Evolutionary conservation across 768 basidiomycete species (phyloP), one percentile per base, ranked within the genome.

Genomic region (Lactifluus volemus): DNA sequence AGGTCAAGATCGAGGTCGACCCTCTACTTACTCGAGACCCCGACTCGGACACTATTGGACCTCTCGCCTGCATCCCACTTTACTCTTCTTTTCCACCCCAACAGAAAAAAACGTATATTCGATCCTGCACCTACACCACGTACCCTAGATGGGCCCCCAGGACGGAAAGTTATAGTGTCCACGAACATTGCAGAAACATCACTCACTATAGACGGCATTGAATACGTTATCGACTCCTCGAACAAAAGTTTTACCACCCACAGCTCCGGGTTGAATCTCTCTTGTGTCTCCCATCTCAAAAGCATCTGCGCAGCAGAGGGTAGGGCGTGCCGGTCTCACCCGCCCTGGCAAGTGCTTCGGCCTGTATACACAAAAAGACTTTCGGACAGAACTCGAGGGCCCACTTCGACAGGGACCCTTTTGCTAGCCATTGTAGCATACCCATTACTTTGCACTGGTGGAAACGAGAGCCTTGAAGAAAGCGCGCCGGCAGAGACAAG

Each of bases 181-280:
- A 99, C 96, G 34, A 99, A 98, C 70, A 92, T 98, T 61, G 97
- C 97, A 4, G 96, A 99, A 74, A 98, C 96, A 2, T 96, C 93
- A 2, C 75, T 98, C 48, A 99, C 96, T 3, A 98, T 99, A 59
- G 96, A 99, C 66, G 96, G 96, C 25, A 98, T 99, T 68, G 95
- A 98, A 25, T 98, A 98, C 68, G 96, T 98, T 60, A 93, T 98
- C 49, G 96, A 98, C 70, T 98, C 76, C 94, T 89, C 42, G 96
- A 99, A 74, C 96, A 98, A 74, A 98, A 96, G 71, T 88, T 98
- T 51, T 99, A 98, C 77, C 98, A 98, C 71, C 97, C 96, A 0
- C 83, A 95, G 32, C 97, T 97, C 61, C 86, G 96, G 49, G 95
- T 98, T 21, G 95, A 99, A 76, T 89, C 87, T 62, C 76, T 99